Evolutionary conservation across 352 stramenopile genomes (phyloP).

Genomic region (Pythium vanterpoolii): DNA sequence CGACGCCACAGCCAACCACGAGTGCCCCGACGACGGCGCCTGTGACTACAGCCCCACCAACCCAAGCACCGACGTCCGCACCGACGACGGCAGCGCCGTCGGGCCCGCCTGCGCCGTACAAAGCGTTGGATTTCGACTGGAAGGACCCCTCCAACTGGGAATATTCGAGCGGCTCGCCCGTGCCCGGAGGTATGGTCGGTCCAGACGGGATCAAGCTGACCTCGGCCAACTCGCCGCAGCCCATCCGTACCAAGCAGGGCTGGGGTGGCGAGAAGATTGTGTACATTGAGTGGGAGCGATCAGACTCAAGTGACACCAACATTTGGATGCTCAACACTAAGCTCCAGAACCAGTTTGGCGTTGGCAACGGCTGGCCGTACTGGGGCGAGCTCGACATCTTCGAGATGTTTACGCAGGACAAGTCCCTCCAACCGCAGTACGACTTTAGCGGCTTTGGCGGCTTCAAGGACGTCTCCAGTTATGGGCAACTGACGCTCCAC

Average conservation of each 20-base stretch:
- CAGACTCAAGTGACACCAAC: slow-evolving; percentile 67
- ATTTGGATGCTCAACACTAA: slow-evolving; percentile 86
- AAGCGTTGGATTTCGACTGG: slow-evolving; percentile 64
- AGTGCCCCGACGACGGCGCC: background rate
- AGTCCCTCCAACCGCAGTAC: slow-evolving; percentile 30
- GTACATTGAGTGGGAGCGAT: slow-evolving; percentile 66
- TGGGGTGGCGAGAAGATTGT: slow-evolving; percentile 75
- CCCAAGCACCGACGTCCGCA: slow-evolving; percentile 13
- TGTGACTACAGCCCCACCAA: slow-evolving; percentile 5
- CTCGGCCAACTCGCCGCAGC: slow-evolving; percentile 42
- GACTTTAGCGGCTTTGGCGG: slow-evolving; percentile 47
- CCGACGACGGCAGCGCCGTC: slow-evolving; percentile 17
- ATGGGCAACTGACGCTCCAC: slow-evolving; percentile 73
- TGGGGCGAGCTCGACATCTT: slow-evolving; percentile 80
- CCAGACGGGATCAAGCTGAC: slow-evolving; percentile 54
- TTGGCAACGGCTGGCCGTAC: slow-evolving; percentile 62
- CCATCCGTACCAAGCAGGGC: slow-evolving; percentile 56
- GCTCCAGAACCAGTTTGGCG: slow-evolving; percentile 56
- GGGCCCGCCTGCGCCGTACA: slow-evolving; percentile 36
- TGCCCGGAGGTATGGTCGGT: slow-evolving; percentile 41
- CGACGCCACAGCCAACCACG: background rate
- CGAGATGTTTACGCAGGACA: slow-evolving; percentile 81
- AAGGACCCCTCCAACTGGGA: slow-evolving; percentile 58
- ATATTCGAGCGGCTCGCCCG: slow-evolving; percentile 37
- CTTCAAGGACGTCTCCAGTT: slow-evolving; percentile 39